Base-by-base conservation (phyloP, 257 asterid species). In the Voacanga thouarsii region DNA sequence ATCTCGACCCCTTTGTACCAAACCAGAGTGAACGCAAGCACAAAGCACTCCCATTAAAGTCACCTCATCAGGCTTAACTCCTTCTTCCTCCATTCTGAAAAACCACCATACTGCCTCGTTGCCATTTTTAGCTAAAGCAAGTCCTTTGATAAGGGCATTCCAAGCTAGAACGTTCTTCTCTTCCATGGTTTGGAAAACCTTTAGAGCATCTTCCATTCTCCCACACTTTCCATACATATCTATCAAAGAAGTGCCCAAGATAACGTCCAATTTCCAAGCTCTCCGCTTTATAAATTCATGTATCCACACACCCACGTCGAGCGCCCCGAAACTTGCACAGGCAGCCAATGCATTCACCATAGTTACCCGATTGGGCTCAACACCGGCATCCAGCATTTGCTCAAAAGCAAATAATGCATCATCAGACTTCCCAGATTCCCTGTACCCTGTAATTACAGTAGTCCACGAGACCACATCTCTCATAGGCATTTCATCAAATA, bases 391-490 rank as follows among this genome's bases (percentile, higher is more conserved):
- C 53, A 81, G 87, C 97, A 92, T 92, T 79, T 75, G 76, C 81
- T 82, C 88, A 71, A 93, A 86, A 3, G 87, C 82, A 77, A 77
- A 74, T 80, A 93, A 85, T 0, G 94, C 92, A 41, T 91, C 92
- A 16, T 77, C 81, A 64, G 81, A 87, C 84, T 75, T 84, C 77
- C 87, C 84, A 44, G 82, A 81, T 23, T 88, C 90, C 73, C 82
- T 87, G 80, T 81, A 89, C 61, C 97, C 97, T 44, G 87, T 74
- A 74, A 93, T 82, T 87, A 89, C 19, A 28, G 83, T 80, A n/a
- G 97, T 91, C 97, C 97, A 92, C 3, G 97, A 87, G 28, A 93
- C 98, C 7, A 88, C 95, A 75, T 93, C 97, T 83, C 86, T 87
- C 45, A 74, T 71, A 75, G 88, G 87, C 95, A 93, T 89, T 92